Evolutionary conservation across 257 asterid genomes (phyloP).

Genomic region (Solanum rostratum): DNA sequence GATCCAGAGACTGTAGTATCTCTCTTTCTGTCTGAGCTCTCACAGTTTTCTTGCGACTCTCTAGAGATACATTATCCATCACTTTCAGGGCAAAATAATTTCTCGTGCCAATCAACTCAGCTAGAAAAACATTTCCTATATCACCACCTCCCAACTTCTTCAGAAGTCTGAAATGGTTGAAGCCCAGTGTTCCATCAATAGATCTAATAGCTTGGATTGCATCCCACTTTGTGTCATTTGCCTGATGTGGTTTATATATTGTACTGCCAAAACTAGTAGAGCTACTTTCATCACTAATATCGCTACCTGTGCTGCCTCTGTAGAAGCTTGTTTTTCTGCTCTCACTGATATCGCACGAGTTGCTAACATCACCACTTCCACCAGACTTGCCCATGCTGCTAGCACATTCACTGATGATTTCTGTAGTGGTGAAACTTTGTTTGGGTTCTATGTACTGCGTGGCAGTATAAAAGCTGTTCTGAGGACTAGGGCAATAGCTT

Average conservation of each 20-base stretch:
- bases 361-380: constrained; percentile 39
- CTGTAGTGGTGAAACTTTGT: constrained; percentile 38
- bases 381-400: constrained; percentile 34
- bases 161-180: constrained; percentile 41
- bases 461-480: constrained; percentile 29
- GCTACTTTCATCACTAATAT: constrained; percentile 53
- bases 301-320: constrained; percentile 48
- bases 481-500: constrained; percentile 27
- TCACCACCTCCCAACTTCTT: constrained; percentile 53
- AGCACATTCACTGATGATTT: constrained; percentile 26
- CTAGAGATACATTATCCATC: constrained; percentile 51
- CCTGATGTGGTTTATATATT: constrained; percentile 46
- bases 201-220: constrained; percentile 54
- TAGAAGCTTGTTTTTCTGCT: constrained; percentile 38
- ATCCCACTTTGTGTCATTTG: constrained; percentile 55
- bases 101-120: constrained; percentile 48
- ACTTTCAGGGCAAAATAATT: constrained; percentile 57
- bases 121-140: constrained; percentile 45
- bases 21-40: constrained; percentile 61
- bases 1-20: constrained; percentile 52
- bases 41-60: constrained; percentile 44
- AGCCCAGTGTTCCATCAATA: constrained; percentile 31
- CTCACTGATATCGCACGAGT: constrained; percentile 37
- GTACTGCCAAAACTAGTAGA: constrained; percentile 39
- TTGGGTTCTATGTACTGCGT: constrained; percentile 31